Evolutionary conservation across 371 early-diverging fungal species (phyloP), one percentile per base, ranked within the genome.

Genomic region (Mucor plumbeus): DNA sequence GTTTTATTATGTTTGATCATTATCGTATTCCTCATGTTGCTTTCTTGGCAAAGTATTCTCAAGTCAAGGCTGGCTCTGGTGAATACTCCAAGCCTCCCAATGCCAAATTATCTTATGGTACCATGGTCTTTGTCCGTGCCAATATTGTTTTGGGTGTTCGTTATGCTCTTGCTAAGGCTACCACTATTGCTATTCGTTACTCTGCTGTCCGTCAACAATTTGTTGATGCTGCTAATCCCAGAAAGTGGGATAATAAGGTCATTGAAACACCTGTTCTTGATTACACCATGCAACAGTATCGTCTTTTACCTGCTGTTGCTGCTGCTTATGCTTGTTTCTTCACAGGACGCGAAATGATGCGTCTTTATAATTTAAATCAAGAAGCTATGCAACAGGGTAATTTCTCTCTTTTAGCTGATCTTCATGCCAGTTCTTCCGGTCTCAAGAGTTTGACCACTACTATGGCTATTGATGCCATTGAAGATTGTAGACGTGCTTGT

Each of bases 371-470:
- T 36, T 72, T 83, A 19, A 80, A 85, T 59, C 84, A 90, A 69
- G 74, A 68, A 9, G 84, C 82, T 33, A 86, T 93, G 65, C 67
- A 80, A 39, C 67, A 84, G 33, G 84, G 87, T 13, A 82, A 88
- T 63, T 82, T 76, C 33, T 67, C 70, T 17, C 63, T 84, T 53
- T 82, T 94, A 57, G 90, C 92, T 62, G 95, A 94, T 73, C 85
- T 95, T 1, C 96, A 96, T 69, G 94, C 93, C 35, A 88, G 89
- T 61, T 90, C 90, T 0, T 92, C 94, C 0, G 93, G 93, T 7
- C 85, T 96, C 61, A 96, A 96, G 82, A 84, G 89, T 38, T 87
- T 91, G 78, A 86, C 87, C 15, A 93, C 94, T 0, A 91, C 90
- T 26, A 79, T 90, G 67, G 89, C 87, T 21, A 70, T 88, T 5